phyloP scores from a whole-genome alignment of 2,329 filamentous ascomycete species.

The Tolypocladium endophyticum region DNA sequence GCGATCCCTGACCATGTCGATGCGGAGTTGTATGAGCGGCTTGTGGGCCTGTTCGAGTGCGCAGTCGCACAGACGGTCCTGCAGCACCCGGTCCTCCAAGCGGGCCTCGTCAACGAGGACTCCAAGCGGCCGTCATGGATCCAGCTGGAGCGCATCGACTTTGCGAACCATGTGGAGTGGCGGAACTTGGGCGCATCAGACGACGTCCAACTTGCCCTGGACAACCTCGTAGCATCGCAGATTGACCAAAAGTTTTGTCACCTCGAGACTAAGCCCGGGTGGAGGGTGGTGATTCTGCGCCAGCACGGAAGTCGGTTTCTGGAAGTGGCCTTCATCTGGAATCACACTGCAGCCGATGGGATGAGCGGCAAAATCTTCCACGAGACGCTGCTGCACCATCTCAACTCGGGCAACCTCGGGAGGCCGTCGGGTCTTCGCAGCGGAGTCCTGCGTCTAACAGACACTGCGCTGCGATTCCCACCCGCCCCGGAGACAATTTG shows the following conservation, averaged over 20 bases:
- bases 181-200: background rate
- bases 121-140: constrained; percentile 7
- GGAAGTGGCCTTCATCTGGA: constrained; percentile 16
- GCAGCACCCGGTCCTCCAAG: constrained; percentile 7
- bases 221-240: background rate
- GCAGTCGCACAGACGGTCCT: background rate
- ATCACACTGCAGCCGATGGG: constrained; percentile 17
- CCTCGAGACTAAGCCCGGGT: constrained; percentile 12
- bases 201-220: background rate
- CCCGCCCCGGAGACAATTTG: background rate
- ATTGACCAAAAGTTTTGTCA: background rate
- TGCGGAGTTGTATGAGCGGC: background rate
- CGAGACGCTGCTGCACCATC: constrained; percentile 13
- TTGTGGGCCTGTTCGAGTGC: background rate
- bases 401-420: constrained; percentile 8
- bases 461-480: background rate
- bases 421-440: background rate
- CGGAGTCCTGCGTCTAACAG: background rate
- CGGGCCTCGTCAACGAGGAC: constrained; percentile 7
- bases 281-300: constrained; percentile 9
- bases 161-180: constrained; percentile 11
- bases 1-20: constrained; percentile 1
- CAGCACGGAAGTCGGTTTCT: constrained; percentile 1
- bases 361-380: constrained; percentile 21
- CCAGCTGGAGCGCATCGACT: constrained; percentile 7